These are phyloP conservation scores for Dispira parvispora DNA, from an alignment of 192 early-diverging fungal genomes.

Conservation along the genomic window DNA sequence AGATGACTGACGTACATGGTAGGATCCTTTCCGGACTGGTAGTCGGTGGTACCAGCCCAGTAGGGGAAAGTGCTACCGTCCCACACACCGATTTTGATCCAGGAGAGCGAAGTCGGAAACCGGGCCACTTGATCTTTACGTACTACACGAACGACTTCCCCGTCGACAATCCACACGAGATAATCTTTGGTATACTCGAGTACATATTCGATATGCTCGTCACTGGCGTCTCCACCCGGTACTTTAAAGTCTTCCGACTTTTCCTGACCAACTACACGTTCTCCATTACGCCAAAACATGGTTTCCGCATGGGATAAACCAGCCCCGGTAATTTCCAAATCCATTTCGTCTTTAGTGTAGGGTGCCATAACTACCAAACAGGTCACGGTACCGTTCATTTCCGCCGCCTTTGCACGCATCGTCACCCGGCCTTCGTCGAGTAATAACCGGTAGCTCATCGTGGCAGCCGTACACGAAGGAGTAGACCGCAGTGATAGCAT, in stretches of 20 bases:
- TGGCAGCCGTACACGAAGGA: constrained; percentile 20
- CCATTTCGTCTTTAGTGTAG: constrained; percentile 34
- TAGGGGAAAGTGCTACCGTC: constrained; percentile 21
- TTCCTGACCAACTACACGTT: constrained; percentile 17
- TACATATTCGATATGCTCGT: constrained; percentile 32
- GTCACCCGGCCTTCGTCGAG: constrained; percentile 21
- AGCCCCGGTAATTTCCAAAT: constrained; percentile 42
- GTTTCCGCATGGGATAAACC: constrained; percentile 24
- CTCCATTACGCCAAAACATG: constrained; percentile 31
- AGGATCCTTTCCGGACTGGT: not conserved
- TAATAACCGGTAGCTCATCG: constrained; percentile 17
- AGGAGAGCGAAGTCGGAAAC: constrained; percentile 17
- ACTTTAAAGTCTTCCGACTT: constrained; percentile 16
- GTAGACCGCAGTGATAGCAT: constrained; percentile 13
- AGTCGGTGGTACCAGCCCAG: constrained; percentile 27
- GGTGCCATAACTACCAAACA: constrained; percentile 28
- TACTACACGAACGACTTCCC: constrained; percentile 25
- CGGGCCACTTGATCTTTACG: constrained; percentile 13
- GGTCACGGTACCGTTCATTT: constrained; percentile 27
- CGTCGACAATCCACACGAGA: constrained; percentile 41
- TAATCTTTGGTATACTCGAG: constrained; percentile 35
- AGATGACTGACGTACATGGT: constrained; percentile 38
- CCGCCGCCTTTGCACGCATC: constrained; percentile 14
- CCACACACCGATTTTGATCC: constrained; percentile 23
- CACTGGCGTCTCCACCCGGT: constrained; percentile 20